Evolutionary conservation across 108 stramenopile species (phyloP), one percentile per base, ranked within the genome.

Genomic region (Craspedostauros australis): DNA sequence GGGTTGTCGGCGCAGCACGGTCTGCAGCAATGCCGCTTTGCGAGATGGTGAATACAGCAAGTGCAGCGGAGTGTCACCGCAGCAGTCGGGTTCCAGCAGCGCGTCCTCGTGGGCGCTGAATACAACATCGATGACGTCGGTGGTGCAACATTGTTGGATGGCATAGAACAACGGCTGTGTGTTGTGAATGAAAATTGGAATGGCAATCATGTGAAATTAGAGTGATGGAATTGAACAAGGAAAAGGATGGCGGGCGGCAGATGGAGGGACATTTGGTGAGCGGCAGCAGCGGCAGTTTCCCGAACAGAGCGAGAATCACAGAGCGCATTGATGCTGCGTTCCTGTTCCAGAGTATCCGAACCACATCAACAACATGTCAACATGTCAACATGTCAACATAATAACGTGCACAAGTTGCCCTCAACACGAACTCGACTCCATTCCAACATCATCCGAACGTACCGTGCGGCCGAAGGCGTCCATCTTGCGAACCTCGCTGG

Each of bases 391-490:
- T n/a, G n/a, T n/a, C n/a, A n/a, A n/a, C n/a, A n/a, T n/a, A n/a
- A n/a, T n/a, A n/a, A n/a, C n/a, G n/a, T n/a, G n/a, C n/a, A n/a
- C n/a, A n/a, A n/a, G n/a, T n/a, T n/a, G n/a, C n/a, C n/a, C n/a
- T n/a, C n/a, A n/a, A n/a, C n/a, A n/a, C n/a, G n/a, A n/a, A n/a
- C n/a, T n/a, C n/a, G n/a, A n/a, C n/a, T n/a, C n/a, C n/a, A 19
- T 25, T 47, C 18, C 14, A 4, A 9, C n/a, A 7, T 5, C 26
- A 14, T 8, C 11, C 21, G 6, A 28, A 24, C 46, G 11, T 47
- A 47, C 46, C 46, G 46, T 24, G 18, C 46, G 46, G 12, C 46
- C 46, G 46, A 29, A 47, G 46, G 29, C 46, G 18, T 47, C 46
- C n/a, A 25, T 25, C 29, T 28, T 25, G 4, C 29, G 20, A 25